phyloP scores from a whole-genome alignment of 1,284 basidiomycete species.

The Golubevia sp. region DNA sequence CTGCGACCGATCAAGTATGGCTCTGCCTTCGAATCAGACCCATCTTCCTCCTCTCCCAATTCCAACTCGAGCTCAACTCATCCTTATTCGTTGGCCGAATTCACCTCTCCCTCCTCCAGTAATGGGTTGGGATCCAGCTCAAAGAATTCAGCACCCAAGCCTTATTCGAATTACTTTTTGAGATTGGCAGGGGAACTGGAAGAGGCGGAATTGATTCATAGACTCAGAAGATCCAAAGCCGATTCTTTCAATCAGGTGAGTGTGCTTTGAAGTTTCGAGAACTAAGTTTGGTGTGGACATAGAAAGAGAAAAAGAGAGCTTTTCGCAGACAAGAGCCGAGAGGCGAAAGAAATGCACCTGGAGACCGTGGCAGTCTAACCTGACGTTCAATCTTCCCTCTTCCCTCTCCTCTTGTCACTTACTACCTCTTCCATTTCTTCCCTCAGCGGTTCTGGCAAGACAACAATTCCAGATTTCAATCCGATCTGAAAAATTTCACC shows the following conservation, averaged over 20 bases:
- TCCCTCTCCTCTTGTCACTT: too few species aligned
- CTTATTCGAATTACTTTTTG: slow-evolving; percentile 27
- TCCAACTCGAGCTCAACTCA: slow-evolving; percentile 18
- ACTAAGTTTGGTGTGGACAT: too few species aligned
- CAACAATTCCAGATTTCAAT: slow-evolving; percentile 50
- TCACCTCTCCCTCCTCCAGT: slow-evolving; percentile 6
- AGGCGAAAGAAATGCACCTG: too few species aligned
- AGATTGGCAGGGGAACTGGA: slow-evolving; percentile 32
- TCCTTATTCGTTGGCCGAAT: slow-evolving; percentile 52
- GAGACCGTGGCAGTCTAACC: too few species aligned
- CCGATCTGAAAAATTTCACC: slow-evolving; percentile 29
- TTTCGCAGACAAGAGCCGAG: too few species aligned
- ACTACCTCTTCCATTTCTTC: too few species aligned
- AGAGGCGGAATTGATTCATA: slow-evolving; percentile 39
- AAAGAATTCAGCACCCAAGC: background rate
- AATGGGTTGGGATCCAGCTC: slow-evolving; percentile 4
- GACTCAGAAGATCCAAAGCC: slow-evolving; percentile 33
- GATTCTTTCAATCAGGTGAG: slow-evolving; percentile 39
- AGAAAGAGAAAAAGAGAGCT: too few species aligned
- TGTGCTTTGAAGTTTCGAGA: too few species aligned
- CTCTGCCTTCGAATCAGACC: slow-evolving; percentile 23
- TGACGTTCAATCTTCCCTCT: too few species aligned
- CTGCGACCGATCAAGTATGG: slow-evolving; percentile 51
- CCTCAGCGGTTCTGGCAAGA: slow-evolving; percentile 53
- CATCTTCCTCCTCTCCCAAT: background rate